Base-by-base conservation (phyloP, 1,284 basidiomycete genomes). In the Trametes hirsuta region DNA sequence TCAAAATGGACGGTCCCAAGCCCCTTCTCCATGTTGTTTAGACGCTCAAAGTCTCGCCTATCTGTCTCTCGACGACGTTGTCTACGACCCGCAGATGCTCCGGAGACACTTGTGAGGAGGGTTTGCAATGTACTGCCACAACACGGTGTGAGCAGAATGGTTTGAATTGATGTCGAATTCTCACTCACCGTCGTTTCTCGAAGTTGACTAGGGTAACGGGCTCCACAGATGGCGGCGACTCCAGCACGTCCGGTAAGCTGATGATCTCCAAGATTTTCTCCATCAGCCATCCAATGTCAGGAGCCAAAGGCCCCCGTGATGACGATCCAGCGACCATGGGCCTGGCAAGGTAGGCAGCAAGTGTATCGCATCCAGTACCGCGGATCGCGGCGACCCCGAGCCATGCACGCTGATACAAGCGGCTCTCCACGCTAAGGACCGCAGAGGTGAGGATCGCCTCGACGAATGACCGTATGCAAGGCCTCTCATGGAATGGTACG, bases 251-350 rank as follows among this genome's bases (percentile, higher is more conserved):
- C 3, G 88, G 85, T 56, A 87, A 81, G 45, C 86, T 85, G 58
- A 91, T 83, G 39, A 93, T 78, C 71, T 93, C 91, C 24, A 93
- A 75, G 71, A 93, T 81, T 47, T 89, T 83, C 71, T 94, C 91
- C 59, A 93, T 72, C 44, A 93, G 73, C 91, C 91, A 94, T 8
- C 89, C 90, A 63, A 91, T 82, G 69, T 93, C 91, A 14, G 88
- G 82, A 10, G 86, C 85, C 55, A 92, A 74, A 11, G 80, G 75
- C 34, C 84, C 82, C 36, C 77, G 76, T 25, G 78, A 79, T n/a
- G 74, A 68, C 14, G 80, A 74, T 2, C 77, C 73, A 37, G 79
- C 76, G 3, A 81, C 73, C 34, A 69, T 74, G 3, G 84, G 82
- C 47, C 79, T 79, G 12, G 79, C 78, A 37, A 93, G 73, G 37